These are phyloP conservation scores for Lachnellula suecica DNA, from an alignment of 2,329 filamentous ascomycete genomes.

Conservation along the genomic window DNA sequence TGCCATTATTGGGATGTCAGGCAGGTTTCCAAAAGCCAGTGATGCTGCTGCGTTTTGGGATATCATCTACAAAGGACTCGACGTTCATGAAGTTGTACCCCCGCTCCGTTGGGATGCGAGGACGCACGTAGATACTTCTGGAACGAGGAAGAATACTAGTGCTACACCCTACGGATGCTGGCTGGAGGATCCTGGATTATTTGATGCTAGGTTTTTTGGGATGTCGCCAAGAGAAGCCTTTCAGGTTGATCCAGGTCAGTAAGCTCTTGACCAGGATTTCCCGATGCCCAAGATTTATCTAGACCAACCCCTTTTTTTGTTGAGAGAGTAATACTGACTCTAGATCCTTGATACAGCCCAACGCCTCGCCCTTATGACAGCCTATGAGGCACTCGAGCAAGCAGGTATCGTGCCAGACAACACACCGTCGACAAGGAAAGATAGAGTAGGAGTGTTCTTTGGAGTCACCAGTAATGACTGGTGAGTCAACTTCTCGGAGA, in stretches of 20 bases:
- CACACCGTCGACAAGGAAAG: no score
- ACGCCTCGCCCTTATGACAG: slow-evolving; percentile 69
- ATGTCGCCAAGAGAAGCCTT: slow-evolving; percentile 78
- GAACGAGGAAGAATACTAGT: slow-evolving; percentile 72
- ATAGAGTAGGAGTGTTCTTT: no score
- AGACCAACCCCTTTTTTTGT: no score
- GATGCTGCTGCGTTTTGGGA: slow-evolving; percentile 68
- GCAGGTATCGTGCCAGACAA: no score
- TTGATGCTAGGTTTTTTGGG: slow-evolving; percentile 79
- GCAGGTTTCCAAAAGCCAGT: slow-evolving; percentile 70
- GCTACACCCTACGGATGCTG: slow-evolving; percentile 73
- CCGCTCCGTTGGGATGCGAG: slow-evolving; percentile 68
- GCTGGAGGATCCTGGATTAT: slow-evolving; percentile 66
- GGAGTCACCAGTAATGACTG: no score
- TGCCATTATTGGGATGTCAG: slow-evolving; percentile 79
- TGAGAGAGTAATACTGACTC: no score
- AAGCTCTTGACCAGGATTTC: no score
- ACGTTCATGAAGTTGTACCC: slow-evolving; percentile 62
- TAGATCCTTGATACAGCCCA: no score
- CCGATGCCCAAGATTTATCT: no score
- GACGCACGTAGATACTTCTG: slow-evolving; percentile 67
- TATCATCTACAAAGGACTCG: slow-evolving; percentile 69
- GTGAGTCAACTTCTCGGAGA: no score
- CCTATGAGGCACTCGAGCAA: no score
- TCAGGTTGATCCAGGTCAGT: slow-evolving; percentile 76